A percentile compares a stretch with the other conserved stretches of the same genome.
Conservation (phyloP, 2,329 filamentous ascomycete species). For the Moelleriella libera region DNA sequence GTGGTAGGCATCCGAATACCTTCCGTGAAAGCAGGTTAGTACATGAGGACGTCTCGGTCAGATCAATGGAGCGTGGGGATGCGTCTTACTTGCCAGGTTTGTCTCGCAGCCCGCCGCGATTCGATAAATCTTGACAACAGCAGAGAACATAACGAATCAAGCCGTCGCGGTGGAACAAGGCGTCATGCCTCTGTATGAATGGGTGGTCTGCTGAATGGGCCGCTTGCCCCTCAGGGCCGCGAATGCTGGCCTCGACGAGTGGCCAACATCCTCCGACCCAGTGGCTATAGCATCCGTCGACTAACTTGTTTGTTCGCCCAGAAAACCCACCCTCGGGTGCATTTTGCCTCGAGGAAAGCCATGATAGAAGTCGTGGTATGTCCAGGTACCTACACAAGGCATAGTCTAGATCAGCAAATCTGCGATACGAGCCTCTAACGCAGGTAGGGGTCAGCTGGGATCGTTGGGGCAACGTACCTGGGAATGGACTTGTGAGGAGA, state of each 20-base stretch:
- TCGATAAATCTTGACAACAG: constrained; percentile 65
- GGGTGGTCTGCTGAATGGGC: constrained; percentile 14
- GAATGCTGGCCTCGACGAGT: constrained; percentile 66
- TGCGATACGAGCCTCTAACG: neutral
- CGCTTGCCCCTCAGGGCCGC: constrained; percentile 27
- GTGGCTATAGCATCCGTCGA: constrained; percentile 96
- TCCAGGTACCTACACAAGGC: constrained; percentile 50
- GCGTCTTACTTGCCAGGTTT: constrained; percentile 73
- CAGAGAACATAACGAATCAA: constrained; percentile 79
- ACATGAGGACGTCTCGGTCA: neutral
- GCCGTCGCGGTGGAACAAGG: constrained; percentile 69
- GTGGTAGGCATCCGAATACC: constrained; percentile 76
- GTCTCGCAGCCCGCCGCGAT: constrained; percentile 71
- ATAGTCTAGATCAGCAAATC: constrained; percentile 3
- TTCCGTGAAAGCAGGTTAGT: constrained; percentile 17
- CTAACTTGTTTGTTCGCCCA: constrained; percentile 91
- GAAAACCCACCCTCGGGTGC: constrained; percentile 85
- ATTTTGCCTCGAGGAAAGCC: constrained; percentile 83
- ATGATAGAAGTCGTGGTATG: constrained; percentile 62
- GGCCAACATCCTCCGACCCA: constrained; percentile 97
- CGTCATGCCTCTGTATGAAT: constrained; percentile 20
- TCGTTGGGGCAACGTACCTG: constrained; percentile 35
- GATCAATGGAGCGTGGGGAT: neutral
- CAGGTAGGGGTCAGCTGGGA: neutral
- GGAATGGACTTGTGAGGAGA: constrained; percentile 61